These are phyloP conservation scores for Epichloe festucae DNA, from an alignment of 2,329 filamentous ascomycete species.

Conservation along the genomic window DNA sequence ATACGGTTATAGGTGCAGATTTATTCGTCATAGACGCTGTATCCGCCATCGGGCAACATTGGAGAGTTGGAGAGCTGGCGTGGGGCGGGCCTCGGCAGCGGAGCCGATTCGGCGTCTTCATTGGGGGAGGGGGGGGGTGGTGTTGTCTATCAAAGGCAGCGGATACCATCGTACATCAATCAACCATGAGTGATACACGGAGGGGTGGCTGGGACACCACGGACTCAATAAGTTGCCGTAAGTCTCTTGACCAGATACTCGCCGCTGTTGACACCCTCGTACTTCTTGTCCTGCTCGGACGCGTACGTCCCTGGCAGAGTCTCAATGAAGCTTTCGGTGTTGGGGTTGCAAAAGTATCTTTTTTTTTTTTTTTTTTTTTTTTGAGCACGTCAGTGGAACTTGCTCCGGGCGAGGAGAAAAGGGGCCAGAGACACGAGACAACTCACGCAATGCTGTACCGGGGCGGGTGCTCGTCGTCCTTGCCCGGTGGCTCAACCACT, in stretches of 20 bases:
- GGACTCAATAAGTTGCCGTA: conserved; percentile 52
- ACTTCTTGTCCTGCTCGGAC: conserved; percentile 58
- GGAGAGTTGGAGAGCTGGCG: neutral
- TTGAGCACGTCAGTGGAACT: neutral
- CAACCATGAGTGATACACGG: too few relatives aligned
- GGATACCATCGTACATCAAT: too few relatives aligned
- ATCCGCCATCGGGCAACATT: too few relatives aligned
- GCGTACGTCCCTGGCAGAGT: conserved; percentile 67
- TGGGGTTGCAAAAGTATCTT: conserved; percentile 80
- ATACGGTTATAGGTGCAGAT: too few relatives aligned
- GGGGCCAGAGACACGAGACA: neutral
- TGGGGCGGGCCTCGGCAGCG: neutral
- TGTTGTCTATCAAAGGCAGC: too few relatives aligned
- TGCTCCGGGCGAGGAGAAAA: neutral
- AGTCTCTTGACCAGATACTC: conserved; percentile 71
- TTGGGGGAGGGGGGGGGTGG: too few relatives aligned
- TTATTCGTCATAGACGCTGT: too few relatives aligned
- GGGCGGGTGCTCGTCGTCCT: conserved; percentile 51
- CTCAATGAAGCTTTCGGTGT: conserved; percentile 63
- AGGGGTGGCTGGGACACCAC: too few relatives aligned
- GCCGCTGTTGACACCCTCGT: conserved; percentile 62
- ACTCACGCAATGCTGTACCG: conserved; percentile 73
- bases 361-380: conserved; percentile 11
- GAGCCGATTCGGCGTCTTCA: neutral
- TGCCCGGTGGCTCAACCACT: conserved; percentile 70